A percentile compares a stretch with the other conserved stretches of the same genome.
These are phyloP conservation scores for Yamadazyma membranifaciens DNA, from an alignment of 1,139 yeast genomes.

Conservation along the genomic window DNA sequence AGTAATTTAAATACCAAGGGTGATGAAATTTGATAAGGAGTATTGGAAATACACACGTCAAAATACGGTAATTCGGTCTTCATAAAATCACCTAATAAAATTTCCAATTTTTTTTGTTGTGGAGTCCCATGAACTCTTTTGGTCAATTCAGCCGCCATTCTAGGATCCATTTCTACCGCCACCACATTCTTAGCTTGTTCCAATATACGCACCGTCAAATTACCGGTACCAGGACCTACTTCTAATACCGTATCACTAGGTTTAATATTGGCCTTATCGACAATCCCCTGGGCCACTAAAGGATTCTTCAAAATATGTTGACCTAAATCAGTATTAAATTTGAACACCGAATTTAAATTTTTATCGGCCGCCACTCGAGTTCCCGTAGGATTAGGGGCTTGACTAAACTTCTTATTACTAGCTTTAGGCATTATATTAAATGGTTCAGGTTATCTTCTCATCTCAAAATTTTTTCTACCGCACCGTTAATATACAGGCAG, in stretches of 20 bases:
- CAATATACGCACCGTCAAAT: conserved; percentile 85
- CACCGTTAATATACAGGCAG: conserved; percentile 2
- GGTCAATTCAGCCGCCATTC: conserved; percentile 98
- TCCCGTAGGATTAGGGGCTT: conserved; percentile 42
- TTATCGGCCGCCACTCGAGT: conserved; percentile 62
- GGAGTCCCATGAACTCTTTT: conserved; percentile 98
- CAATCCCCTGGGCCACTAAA: conserved; percentile 94
- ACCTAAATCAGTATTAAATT: conserved; percentile 94
- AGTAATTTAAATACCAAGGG: conserved; percentile 91
- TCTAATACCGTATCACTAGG: conserved; percentile 93
- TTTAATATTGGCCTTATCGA: conserved; percentile 88
- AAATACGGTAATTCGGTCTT: conserved; percentile 93
- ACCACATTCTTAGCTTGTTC: conserved; percentile 90
- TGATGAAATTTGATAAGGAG: conserved; percentile 96
- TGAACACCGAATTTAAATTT: conserved; percentile 80
- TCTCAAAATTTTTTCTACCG: conserved; percentile 11
- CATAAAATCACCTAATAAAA: conserved; percentile 92
- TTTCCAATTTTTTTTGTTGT: conserved; percentile 84
- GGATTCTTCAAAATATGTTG: conserved; percentile 98
- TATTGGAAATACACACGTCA: conserved; percentile 93
- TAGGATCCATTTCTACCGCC: conserved; percentile 98
- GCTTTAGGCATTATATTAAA: conserved; percentile 48
- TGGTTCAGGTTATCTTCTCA: conserved; percentile 5
- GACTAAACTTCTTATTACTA: conserved; percentile 50
- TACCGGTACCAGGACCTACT: conserved; percentile 99